Evolutionary conservation across 129 eudicot species (phyloP).

Genomic region (Flaveria sonorensis): DNA sequence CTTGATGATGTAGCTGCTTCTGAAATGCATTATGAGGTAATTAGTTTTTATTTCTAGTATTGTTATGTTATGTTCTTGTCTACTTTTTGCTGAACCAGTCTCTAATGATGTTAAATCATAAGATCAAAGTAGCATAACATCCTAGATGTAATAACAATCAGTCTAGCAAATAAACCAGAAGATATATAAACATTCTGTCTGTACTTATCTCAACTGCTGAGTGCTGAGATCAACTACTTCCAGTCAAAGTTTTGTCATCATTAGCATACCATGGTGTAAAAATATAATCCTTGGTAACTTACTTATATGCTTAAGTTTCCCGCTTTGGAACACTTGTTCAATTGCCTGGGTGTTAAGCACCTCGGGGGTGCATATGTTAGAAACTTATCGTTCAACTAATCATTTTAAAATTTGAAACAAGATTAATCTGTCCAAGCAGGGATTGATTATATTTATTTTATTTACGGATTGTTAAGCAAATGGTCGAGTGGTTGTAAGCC

Average conservation of each 20-base stretch:
- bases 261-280: neutral
- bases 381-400: neutral
- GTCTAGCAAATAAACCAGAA: neutral
- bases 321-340: neutral
- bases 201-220: constrained; percentile 2
- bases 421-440: neutral
- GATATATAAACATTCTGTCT: neutral
- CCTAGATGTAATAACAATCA: neutral
- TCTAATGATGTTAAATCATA: constrained; percentile 50
- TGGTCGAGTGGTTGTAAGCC: neutral
- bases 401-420: constrained; percentile 13
- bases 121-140: constrained; percentile 31
- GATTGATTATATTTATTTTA: neutral
- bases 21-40: constrained; percentile 76
- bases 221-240: neutral
- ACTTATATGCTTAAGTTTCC: neutral
- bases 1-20: constrained; percentile 53
- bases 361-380: too few relatives aligned
- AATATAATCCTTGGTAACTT: neutral
- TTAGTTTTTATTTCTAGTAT: constrained; percentile 4
- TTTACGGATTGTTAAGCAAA: neutral
- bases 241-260: neutral
- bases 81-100: neutral
- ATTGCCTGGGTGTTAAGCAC: neutral
- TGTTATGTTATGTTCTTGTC: constrained; percentile 2